Conservation (phyloP, 352 stramenopile species). For the Globisporangium megalacanthum region DNA sequence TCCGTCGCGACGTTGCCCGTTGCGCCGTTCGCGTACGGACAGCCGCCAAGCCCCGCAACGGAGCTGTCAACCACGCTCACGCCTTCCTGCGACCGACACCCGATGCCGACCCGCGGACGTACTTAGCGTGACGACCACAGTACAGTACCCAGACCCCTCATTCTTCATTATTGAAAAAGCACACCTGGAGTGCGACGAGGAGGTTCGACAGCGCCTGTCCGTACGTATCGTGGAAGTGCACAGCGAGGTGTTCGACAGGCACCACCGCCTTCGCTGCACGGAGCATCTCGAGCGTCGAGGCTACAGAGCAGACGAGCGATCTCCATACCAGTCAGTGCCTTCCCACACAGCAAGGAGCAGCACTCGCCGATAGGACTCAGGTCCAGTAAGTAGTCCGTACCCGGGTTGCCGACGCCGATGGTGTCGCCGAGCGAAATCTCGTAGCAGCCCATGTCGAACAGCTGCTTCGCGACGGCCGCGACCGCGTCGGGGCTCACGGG, state of each 20-base stretch:
- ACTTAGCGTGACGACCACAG: neutral
- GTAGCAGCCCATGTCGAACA: slow-evolving; percentile 94
- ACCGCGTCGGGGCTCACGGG: slow-evolving; percentile 80
- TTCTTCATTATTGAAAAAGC: neutral
- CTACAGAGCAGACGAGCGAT: slow-evolving; percentile 17
- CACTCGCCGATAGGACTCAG: no score
- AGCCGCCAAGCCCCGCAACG: slow-evolving; percentile 94
- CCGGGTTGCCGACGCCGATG: slow-evolving; percentile 90
- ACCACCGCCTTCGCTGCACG: slow-evolving; percentile 70
- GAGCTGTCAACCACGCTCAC: slow-evolving; percentile 93
- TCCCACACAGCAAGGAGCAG: no score
- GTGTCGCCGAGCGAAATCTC: slow-evolving; percentile 94
- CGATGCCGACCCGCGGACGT: no score
- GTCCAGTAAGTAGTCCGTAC: slow-evolving; percentile 17
- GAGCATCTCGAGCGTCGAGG: slow-evolving; percentile 80
- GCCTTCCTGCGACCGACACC: slow-evolving; percentile 57
- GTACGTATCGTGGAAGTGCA: slow-evolving; percentile 98
- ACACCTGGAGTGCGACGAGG: slow-evolving; percentile 81
- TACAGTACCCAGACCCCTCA: no score
- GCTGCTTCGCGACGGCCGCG: slow-evolving; percentile 64
- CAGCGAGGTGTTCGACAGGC: slow-evolving; percentile 84
- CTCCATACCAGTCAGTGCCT: neutral
- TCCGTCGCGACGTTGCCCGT: slow-evolving; percentile 97
- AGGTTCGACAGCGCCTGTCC: slow-evolving; percentile 96
- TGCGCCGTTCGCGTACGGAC: slow-evolving; percentile 94